phyloP scores from a whole-genome alignment of 2,329 filamentous ascomycete genomes.

The Aspergillus hortae region DNA sequence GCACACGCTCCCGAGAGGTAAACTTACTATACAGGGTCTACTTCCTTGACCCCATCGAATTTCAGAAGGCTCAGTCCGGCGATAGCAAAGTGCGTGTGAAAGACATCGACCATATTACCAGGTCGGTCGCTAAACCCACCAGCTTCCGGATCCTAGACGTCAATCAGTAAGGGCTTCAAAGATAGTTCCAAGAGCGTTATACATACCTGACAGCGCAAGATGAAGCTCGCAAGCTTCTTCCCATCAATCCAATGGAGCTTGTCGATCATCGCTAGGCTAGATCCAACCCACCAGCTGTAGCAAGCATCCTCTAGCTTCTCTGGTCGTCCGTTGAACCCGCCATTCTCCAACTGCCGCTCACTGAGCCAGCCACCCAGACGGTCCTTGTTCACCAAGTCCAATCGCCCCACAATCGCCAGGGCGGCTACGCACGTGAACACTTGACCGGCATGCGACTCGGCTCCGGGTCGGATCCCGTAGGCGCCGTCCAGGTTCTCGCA shows the following conservation, averaged over 20 bases:
- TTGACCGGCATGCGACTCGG: conserved; percentile 92
- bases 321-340: conserved; percentile 87
- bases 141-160: conserved; percentile 64
- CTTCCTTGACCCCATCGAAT: conserved; percentile 69
- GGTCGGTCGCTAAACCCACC: conserved; percentile 89
- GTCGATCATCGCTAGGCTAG: conserved; percentile 83
- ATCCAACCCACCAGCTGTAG: conserved; percentile 98
- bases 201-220: conserved; percentile 72
- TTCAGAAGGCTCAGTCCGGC: conserved; percentile 82
- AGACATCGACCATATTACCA: conserved; percentile 94
- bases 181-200: not conserved
- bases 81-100: conserved; percentile 87
- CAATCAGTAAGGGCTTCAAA: conserved; percentile 3
- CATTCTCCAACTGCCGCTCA: conserved; percentile 81
- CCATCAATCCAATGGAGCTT: conserved; percentile 91
- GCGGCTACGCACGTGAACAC: conserved; percentile 92
- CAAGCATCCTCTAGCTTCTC: conserved; percentile 97
- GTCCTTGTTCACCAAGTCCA: conserved; percentile 79
- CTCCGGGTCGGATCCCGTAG: conserved; percentile 83
- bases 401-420: conserved; percentile 73
- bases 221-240: conserved; percentile 73
- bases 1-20: not conserved
- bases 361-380: conserved; percentile 86
- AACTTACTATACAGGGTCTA: conserved; percentile 81
- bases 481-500: conserved; percentile 95